Conservation (phyloP, 1,139 yeast species). For the Kodamaea sp. region DNA sequence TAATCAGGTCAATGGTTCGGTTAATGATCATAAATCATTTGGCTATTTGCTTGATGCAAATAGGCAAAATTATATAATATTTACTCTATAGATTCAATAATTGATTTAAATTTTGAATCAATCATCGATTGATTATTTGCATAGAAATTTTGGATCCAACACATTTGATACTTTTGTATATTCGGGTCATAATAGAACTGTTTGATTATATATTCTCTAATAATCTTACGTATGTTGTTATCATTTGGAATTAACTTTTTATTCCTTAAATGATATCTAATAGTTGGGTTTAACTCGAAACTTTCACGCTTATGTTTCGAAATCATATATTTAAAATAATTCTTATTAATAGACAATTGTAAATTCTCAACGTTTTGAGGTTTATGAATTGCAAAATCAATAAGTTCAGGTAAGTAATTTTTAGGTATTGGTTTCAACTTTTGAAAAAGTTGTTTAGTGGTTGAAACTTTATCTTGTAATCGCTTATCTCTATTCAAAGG, state of each 20-base stretch:
- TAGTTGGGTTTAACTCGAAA: slow-evolving; percentile 14
- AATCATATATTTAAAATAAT: slow-evolving; percentile 28
- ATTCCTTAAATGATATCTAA: slow-evolving; percentile 19
- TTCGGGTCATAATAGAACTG: slow-evolving; percentile 28
- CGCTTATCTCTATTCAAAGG: slow-evolving; percentile 25
- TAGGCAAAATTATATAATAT: slow-evolving; percentile 35
- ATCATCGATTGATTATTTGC: slow-evolving; percentile 10
- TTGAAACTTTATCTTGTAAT: slow-evolving; percentile 23
- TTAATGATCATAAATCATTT: slow-evolving; percentile 15
- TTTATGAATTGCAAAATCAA: slow-evolving; percentile 14
- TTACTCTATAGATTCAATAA: slow-evolving; percentile 11
- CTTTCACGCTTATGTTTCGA: slow-evolving; percentile 19
- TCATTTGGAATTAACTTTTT: slow-evolving; percentile 32
- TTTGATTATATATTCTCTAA: slow-evolving; percentile 28
- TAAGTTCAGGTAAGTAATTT: slow-evolving; percentile 16
- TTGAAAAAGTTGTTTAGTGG: slow-evolving; percentile 20
- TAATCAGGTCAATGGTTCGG: neutral
- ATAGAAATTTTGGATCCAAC: slow-evolving; percentile 27
- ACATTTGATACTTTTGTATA: slow-evolving; percentile 17
- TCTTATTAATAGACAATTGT: slow-evolving; percentile 20
- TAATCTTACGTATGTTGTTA: slow-evolving; percentile 27
- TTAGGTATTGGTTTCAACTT: slow-evolving; percentile 23
- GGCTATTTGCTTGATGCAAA: slow-evolving; percentile 43
- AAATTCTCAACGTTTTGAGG: slow-evolving; percentile 1
- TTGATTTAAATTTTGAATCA: neutral